Evolutionary conservation across 495 filamentous ascomycete genomes (phyloP), one percentile per base, ranked within the genome.

Genomic region (Ramalina intermedia): DNA sequence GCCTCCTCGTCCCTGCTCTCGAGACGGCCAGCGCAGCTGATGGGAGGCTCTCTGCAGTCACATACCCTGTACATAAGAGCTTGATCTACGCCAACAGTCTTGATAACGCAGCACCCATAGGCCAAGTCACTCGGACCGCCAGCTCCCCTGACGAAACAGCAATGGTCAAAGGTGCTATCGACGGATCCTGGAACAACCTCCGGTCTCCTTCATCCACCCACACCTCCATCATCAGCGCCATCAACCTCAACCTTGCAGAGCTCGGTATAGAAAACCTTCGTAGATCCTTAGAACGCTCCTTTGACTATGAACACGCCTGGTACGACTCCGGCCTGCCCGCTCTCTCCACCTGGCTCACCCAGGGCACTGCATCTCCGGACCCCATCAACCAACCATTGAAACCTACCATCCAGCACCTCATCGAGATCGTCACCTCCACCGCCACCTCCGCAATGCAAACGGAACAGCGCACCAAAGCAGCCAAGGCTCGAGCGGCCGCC

Each of bases 1-100:
- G 63, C 14, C 69, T 85, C 36, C 74, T 95, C 9, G 79, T 84
- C 36, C 88, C 88, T 3, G 76, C 74, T 3, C 73, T 91, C 35
- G 79, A 82, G 13, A 80, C 84, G 21, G 75, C 69, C 12, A 80
- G 80, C 39, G 65, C 67, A 41, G 72, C 69, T 11, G 80, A 78
- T 14, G n/a, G n/a, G 13, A 72, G 73, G 48, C 68, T 76, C 41
- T 75, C 75, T 20, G 63, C 81, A 36, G 69, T 94, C 11, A 77
- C 79, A 9, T 86, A 88, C 47, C 89, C 91, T 0, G 86, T 95
- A 14, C 91, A 98, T 56, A 83, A 81, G 61, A 76, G 81, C 9
- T 62, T 96, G 21, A 53, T 96, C 13, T 78, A 93, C 29, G 80
- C 78, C 3, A 72, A 81, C 38, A 89, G 86, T 0, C 57, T 79